Evolutionary conservation across 2,329 filamentous ascomycete genomes (phyloP), one percentile per base, ranked within the genome.

Genomic region (Aspergillus phoenicis): DNA sequence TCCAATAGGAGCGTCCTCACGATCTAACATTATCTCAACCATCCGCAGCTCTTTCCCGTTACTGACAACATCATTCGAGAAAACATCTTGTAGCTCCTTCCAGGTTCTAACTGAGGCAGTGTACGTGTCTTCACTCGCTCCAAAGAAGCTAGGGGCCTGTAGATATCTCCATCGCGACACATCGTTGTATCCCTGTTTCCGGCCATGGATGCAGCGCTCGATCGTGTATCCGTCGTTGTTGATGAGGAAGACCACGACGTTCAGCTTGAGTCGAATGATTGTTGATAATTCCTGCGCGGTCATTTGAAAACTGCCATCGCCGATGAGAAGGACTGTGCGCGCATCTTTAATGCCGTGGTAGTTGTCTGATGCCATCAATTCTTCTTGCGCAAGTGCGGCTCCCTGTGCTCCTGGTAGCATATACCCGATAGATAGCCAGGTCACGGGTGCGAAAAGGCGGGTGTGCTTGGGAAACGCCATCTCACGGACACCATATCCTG

Each of bases 251-350:
- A 61, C 49, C 5, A 52, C 49, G 8, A 52, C 49, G 4, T 83
- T 77, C 22, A 85, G 76, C 3, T 80, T 77, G 58, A 83, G 77
- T 15, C 78, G 77, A 65, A 90, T 85, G 66, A 89, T 89, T 2
- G 85, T 88, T 10, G 84, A 83, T 3, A 91, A 76, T 64, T 89
- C 87, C 69, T 90, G 88, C 0, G 82, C 86, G 0, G 87, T 90
- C 76, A 90, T 84, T 64, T 89, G 84, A 61, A 90, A 82, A 63
- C 85, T 87, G 3, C 87, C 87, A 56, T 89, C 87, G 5, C 86
- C 87, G 36, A 87, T 87, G 62, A 87, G 80, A 1, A 88, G 73
- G 8, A 88, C 79, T 0, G 85, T 84, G 57, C 84, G 77, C 13
- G 66, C 24, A 6, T 30, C 24, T 17, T 11, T 11, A 4, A 45